phyloP scores from a whole-genome alignment of 208 protist species.

The Naegleria lovaniensis region DNA sequence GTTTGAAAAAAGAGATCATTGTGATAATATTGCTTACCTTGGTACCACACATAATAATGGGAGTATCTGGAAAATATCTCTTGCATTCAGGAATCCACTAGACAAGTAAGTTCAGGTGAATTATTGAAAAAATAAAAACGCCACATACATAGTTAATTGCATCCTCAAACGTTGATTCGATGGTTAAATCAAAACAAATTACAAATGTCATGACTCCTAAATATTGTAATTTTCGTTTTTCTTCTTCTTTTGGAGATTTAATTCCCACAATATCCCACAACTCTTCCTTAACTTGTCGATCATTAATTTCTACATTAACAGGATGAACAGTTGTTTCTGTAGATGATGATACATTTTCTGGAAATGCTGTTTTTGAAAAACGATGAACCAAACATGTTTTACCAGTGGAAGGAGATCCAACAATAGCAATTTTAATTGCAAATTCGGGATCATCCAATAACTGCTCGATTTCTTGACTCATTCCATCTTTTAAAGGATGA shows the following conservation, averaged over 20 bases:
- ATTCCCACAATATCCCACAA: slow-evolving; percentile 47
- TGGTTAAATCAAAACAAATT: neutral
- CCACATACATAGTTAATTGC: neutral
- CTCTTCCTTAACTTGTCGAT: slow-evolving; percentile 49
- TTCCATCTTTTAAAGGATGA: neutral
- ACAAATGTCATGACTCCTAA: neutral
- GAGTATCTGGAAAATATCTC: slow-evolving; percentile 39
- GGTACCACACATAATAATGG: slow-evolving; percentile 51
- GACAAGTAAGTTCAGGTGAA: neutral
- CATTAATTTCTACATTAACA: slow-evolving; percentile 65
- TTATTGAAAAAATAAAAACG: neutral
- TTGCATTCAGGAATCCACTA: slow-evolving; percentile 39
- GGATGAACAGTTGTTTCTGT: neutral
- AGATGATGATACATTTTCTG: neutral
- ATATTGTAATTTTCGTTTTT: slow-evolving; percentile 8
- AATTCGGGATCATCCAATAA: neutral
- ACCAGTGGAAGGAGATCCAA: neutral
- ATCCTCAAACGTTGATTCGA: neutral
- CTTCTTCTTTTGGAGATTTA: neutral
- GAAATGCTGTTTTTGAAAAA: neutral
- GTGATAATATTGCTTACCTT: no score
- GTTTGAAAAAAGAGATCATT: no score
- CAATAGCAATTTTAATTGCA: neutral
- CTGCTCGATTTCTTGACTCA: neutral
- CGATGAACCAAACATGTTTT: neutral